Percentiles rank a stretch among this genome's conserved stretches.
Conservation (phyloP, 2,329 filamentous ascomycete species). For the Blastomyces percursus region DNA sequence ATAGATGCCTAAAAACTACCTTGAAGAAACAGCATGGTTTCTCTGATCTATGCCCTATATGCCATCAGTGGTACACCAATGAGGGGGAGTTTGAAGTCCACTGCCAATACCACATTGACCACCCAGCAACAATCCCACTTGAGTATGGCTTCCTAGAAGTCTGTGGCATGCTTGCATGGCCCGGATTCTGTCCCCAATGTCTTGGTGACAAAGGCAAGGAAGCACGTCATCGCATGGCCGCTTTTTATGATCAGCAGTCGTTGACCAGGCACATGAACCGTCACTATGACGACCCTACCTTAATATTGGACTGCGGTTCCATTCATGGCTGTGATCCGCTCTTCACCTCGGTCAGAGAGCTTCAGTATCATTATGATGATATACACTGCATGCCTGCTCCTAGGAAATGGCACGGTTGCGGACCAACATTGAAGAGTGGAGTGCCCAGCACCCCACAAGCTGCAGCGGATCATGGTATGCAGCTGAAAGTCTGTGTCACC, state of each 20-base stretch:
- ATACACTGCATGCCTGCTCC: neutral
- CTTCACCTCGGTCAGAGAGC: neutral
- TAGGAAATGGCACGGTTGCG: neutral
- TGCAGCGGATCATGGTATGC: neutral
- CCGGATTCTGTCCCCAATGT: neutral
- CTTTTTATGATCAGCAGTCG: neutral
- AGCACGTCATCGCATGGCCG: neutral
- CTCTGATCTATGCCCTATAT: constrained; percentile 6
- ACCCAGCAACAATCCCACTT: constrained; percentile 5
- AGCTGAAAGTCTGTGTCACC: neutral
- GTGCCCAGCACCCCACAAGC: neutral
- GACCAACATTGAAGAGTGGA: neutral
- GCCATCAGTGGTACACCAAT: constrained; percentile 2
- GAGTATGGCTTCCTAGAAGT: constrained; percentile 7
- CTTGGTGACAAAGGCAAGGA: neutral
- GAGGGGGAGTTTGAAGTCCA: constrained; percentile 2
- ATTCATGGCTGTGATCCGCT: constrained; percentile 3
- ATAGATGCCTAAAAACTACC: neutral
- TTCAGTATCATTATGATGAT: constrained; percentile 3
- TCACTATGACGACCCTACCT: neutral
- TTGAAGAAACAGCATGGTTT: constrained; percentile 6
- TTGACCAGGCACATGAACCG: neutral
- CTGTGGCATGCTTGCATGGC: constrained; percentile 3
- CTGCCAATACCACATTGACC: constrained; percentile 7
- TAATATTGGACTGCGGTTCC: neutral